phyloP scores from a whole-genome alignment of 805 yeast species.

The Ogataea sp. region DNA sequence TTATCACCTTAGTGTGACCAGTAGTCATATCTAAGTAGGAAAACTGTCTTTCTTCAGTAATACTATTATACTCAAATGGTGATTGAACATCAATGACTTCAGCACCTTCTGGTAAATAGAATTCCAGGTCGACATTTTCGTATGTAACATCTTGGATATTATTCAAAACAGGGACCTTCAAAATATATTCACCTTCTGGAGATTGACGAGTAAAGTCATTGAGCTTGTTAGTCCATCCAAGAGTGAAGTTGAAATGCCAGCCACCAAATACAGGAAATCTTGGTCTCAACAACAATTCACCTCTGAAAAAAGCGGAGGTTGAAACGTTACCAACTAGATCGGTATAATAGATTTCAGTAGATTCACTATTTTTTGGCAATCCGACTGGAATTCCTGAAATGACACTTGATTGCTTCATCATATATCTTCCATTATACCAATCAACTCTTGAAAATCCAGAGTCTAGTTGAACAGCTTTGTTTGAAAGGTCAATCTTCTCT shows the following conservation, averaged over 20 bases:
- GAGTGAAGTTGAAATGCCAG: slow-evolving; percentile 91
- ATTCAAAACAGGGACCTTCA: slow-evolving; percentile 63
- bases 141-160: slow-evolving; percentile 69
- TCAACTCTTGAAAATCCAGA: slow-evolving; percentile 76
- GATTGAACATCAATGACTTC: slow-evolving; percentile 45
- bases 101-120: slow-evolving; percentile 88
- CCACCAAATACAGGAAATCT: slow-evolving; percentile 95
- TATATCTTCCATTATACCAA: slow-evolving; percentile 54
- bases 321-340: slow-evolving; percentile 94
- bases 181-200: slow-evolving; percentile 40
- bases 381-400: slow-evolving; percentile 53
- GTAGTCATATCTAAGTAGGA: slow-evolving; percentile 66
- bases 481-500: slow-evolving; percentile 76
- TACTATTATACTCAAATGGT: slow-evolving; percentile 36
- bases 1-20: slow-evolving; percentile 72
- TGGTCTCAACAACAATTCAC: slow-evolving; percentile 59
- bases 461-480: slow-evolving; percentile 63
- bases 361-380: slow-evolving; percentile 31
- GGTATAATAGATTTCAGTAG: slow-evolving; percentile 67
- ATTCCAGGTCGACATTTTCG: slow-evolving; percentile 44
- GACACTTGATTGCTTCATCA: slow-evolving; percentile 47
- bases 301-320: slow-evolving; percentile 44
- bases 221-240: slow-evolving; percentile 80
- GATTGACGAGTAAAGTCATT: slow-evolving; percentile 39
- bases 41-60: slow-evolving; percentile 20